Conservation (phyloP, 345 rosid species). For the Tarenaya hassleriana region DNA sequence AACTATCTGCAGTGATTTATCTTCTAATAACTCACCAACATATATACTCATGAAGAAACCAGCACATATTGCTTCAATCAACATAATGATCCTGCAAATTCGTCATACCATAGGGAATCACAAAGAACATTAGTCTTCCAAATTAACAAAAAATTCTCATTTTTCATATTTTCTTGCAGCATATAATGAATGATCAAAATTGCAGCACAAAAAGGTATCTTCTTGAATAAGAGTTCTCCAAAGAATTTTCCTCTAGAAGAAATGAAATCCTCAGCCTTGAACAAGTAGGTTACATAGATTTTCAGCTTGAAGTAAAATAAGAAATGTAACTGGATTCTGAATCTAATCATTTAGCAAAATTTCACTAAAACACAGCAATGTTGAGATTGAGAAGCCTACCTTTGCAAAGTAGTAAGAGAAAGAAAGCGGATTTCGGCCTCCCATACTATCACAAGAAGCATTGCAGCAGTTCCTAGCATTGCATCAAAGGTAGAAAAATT, state of each 20-base stretch:
- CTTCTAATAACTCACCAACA: constrained; percentile 51
- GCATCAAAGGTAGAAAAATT: neutral
- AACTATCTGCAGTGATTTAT: neutral
- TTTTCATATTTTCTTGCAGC: too few species aligned
- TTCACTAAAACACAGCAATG: neutral
- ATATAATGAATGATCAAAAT: neutral
- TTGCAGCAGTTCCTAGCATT: constrained; percentile 70
- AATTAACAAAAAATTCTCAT: neutral
- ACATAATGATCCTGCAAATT: constrained; percentile 75
- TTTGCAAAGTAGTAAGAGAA: constrained; percentile 52
- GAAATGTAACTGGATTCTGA: too few species aligned
- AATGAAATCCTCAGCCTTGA: neutral
- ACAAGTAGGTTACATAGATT: neutral
- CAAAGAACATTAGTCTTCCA: neutral
- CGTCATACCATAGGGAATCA: neutral
- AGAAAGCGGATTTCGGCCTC: constrained; percentile 52
- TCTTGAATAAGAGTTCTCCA: neutral
- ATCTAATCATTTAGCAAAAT: neutral
- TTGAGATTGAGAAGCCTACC: constrained; percentile 36
- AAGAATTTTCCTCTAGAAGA: neutral
- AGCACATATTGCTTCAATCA: constrained; percentile 72
- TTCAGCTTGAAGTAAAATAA: too few species aligned
- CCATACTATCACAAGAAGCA: constrained; percentile 89
- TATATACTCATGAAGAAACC: constrained; percentile 69
- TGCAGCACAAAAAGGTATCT: neutral